Evolutionary conservation across 495 filamentous ascomycete species (phyloP).

Genomic region (Oleoguttula mirabilis): DNA sequence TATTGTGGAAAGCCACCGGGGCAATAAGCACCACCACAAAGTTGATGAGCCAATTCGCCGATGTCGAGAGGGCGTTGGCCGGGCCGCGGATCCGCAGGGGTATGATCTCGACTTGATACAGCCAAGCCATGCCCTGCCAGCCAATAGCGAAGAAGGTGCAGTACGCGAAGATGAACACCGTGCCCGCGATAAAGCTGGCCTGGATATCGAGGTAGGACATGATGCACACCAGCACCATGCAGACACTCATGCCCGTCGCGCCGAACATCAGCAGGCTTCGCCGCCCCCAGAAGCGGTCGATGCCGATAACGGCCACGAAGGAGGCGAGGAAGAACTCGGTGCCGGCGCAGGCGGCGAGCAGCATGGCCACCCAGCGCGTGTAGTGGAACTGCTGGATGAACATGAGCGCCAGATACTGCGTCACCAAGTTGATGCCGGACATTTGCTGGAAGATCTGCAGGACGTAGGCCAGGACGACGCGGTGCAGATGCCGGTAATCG

Average conservation of each 20-base stretch:
- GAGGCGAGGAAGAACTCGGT: slow-evolving; percentile 67
- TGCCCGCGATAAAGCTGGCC: slow-evolving; percentile 35
- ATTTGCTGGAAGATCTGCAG: slow-evolving; percentile 69
- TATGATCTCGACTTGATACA: slow-evolving; percentile 62
- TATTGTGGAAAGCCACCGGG: slow-evolving; percentile 54
- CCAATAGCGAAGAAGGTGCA: slow-evolving; percentile 64
- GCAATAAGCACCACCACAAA: slow-evolving; percentile 61
- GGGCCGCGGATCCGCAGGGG: slow-evolving; percentile 61
- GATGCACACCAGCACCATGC: slow-evolving; percentile 56
- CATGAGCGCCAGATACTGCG: slow-evolving; percentile 59
- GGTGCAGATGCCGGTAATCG: slow-evolving; percentile 61
- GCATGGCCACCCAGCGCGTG: slow-evolving; percentile 43
- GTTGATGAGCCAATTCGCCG: slow-evolving; percentile 49
- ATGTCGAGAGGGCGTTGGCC: slow-evolving; percentile 59
- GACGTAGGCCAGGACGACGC: slow-evolving; percentile 52
- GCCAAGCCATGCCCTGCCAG: slow-evolving; percentile 67
- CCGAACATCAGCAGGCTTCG: slow-evolving; percentile 63
- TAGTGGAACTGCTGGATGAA: slow-evolving; percentile 47
- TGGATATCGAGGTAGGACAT: slow-evolving; percentile 27
- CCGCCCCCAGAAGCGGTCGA: slow-evolving; percentile 53
- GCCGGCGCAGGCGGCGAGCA: slow-evolving; percentile 60
- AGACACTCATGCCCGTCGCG: slow-evolving; percentile 53
- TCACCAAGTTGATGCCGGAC: slow-evolving; percentile 63
- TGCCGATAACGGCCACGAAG: slow-evolving; percentile 57
- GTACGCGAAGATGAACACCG: slow-evolving; percentile 60